phyloP scores from a whole-genome alignment of 495 filamentous ascomycete species.

The Aspergillus avenaceus region DNA sequence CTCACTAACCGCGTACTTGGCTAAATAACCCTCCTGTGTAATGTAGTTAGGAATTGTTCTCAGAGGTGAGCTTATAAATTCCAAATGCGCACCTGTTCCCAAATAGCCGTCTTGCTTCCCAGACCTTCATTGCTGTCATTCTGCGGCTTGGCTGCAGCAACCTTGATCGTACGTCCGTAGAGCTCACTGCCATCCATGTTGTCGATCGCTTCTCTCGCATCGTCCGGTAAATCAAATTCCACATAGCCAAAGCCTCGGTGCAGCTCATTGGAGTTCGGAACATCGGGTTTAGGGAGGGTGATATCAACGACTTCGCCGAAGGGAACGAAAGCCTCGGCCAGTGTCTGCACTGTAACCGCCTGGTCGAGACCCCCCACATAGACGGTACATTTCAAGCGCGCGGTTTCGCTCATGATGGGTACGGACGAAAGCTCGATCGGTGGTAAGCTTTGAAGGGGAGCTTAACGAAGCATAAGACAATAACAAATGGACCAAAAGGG shows the following conservation, averaged over 20 bases:
- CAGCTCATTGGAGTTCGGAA: slow-evolving; percentile 61
- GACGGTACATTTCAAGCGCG: slow-evolving; percentile 81
- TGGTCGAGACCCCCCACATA: slow-evolving; percentile 88
- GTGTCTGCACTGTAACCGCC: slow-evolving; percentile 63
- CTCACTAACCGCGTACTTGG: slow-evolving; percentile 83
- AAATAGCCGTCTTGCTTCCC: slow-evolving; percentile 92
- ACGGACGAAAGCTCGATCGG: neutral
- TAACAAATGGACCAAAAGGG: neutral
- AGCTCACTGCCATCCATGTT: slow-evolving; percentile 98
- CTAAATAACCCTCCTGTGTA: slow-evolving; percentile 82
- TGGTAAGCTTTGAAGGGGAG: neutral
- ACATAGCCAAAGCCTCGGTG: slow-evolving; percentile 97
- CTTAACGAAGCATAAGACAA: neutral
- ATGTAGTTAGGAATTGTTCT: slow-evolving; percentile 20
- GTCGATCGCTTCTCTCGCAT: slow-evolving; percentile 94
- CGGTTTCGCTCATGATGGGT: slow-evolving; percentile 66
- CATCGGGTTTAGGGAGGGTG: slow-evolving; percentile 79
- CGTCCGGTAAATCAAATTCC: slow-evolving; percentile 80
- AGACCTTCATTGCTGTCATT: slow-evolving; percentile 84
- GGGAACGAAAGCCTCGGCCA: slow-evolving; percentile 90
- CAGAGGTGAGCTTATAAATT: too few species aligned
- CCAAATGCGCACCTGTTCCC: slow-evolving; percentile 79
- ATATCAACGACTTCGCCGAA: slow-evolving; percentile 94
- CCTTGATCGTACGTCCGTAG: slow-evolving; percentile 89
- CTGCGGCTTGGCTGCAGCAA: slow-evolving; percentile 85